Evolutionary conservation across 2,329 filamentous ascomycete genomes (phyloP).

Genomic region (Trichoderma arundinaceum): DNA sequence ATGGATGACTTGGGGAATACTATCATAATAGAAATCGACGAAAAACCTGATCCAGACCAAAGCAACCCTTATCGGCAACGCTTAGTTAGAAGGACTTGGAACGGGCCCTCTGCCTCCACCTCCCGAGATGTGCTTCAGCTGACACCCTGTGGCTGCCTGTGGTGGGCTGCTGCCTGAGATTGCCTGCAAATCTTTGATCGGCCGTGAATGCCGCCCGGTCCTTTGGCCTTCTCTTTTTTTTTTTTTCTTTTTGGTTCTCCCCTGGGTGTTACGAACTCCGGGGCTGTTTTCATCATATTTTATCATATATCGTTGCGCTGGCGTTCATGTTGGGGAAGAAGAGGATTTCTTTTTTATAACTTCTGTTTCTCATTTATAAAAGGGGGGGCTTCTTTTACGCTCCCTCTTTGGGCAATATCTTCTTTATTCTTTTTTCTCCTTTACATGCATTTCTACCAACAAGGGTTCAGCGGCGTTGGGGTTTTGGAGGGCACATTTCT

Average conservation of each 20-base stretch:
- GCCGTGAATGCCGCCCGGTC: neutral
- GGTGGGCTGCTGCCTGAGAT: slow-evolving; percentile 49
- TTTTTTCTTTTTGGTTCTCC: neutral
- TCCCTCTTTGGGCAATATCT: neutral
- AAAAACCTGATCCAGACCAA: slow-evolving; percentile 26
- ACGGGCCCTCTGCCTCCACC: slow-evolving; percentile 5
- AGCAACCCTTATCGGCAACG: neutral
- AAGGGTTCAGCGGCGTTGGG: slow-evolving; percentile 6
- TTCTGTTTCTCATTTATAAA: neutral
- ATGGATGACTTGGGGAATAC: slow-evolving; percentile 47
- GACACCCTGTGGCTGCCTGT: slow-evolving; percentile 60
- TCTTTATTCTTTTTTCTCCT: neutral
- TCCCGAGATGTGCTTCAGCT: slow-evolving; percentile 44
- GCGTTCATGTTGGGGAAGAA: neutral
- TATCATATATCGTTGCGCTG: neutral
- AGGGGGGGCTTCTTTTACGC: neutral
- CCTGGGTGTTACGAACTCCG: neutral
- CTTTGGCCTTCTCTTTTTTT: neutral
- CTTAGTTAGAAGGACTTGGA: slow-evolving; percentile 4
- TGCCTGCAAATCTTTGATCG: neutral
- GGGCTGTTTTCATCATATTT: neutral
- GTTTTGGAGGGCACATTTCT: neutral
- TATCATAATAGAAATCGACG: slow-evolving; percentile 50
- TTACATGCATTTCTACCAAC: neutral
- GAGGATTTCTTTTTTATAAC: neutral